phyloP scores from a whole-genome alignment of 805 yeast genomes.

The Saturnispora saitoi region DNA sequence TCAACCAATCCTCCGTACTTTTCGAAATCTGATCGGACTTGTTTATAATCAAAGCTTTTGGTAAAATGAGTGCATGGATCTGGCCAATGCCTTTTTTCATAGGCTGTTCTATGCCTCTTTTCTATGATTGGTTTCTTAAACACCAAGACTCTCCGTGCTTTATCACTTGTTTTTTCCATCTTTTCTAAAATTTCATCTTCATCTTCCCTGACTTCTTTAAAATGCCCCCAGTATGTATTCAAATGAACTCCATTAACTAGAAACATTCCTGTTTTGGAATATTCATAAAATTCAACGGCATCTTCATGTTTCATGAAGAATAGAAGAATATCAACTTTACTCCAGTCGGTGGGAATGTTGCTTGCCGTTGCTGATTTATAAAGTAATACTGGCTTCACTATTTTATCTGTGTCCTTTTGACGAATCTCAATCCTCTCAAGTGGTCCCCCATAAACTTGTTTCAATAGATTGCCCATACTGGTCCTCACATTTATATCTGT shows the following conservation, averaged over 20 bases:
- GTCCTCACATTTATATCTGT: conserved; percentile 25
- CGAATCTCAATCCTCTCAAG: conserved; percentile 40
- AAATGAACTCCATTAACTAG: conserved; percentile 48
- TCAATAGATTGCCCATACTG: conserved; percentile 41
- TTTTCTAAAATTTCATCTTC: conserved; percentile 6
- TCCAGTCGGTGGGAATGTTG: conserved; percentile 19
- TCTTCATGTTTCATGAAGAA: conserved; percentile 44
- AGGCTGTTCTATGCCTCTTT: conserved; percentile 14
- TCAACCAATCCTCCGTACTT: conserved; percentile 54
- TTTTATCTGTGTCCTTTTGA: conserved; percentile 15
- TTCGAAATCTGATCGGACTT: conserved; percentile 41
- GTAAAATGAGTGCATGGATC: conserved; percentile 35
- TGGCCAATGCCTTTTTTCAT: conserved; percentile 30
- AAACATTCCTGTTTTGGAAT: conserved; percentile 44
- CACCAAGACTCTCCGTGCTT: conserved; percentile 49
- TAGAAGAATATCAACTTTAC: conserved; percentile 32
- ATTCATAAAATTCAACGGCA: conserved; percentile 47
- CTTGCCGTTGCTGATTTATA: conserved; percentile 3
- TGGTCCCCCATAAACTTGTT: conserved; percentile 63
- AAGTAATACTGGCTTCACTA: conserved; percentile 6
- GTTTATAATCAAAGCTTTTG: conserved; percentile 38
- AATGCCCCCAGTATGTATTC: conserved; percentile 38
- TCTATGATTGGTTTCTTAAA: conserved; percentile 32
- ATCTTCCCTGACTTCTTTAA: conserved; percentile 5
- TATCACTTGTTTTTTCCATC: conserved; percentile 30